Evolutionary conservation across 805 yeast species (phyloP).

Genomic region (Candida andamanensis): DNA sequence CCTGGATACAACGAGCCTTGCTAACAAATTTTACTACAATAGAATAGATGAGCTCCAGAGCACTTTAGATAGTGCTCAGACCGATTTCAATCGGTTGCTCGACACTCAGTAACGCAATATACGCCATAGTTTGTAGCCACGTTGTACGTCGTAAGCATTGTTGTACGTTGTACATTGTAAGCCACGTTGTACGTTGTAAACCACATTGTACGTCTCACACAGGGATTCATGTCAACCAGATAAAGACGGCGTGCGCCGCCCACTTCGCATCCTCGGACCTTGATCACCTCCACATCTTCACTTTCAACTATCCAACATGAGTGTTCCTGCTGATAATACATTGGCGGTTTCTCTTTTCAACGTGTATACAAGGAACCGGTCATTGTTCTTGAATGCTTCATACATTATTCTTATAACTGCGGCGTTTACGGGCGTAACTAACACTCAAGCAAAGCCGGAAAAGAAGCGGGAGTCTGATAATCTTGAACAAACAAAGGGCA

Average conservation of each 20-base stretch:
- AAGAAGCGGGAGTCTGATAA: constrained; percentile 6
- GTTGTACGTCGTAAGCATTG: too few relatives aligned
- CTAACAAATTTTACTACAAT: constrained; percentile 28
- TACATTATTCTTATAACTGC: constrained; percentile 38
- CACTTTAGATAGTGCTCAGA: constrained; percentile 19
- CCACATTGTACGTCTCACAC: background rate
- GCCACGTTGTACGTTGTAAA: too few relatives aligned
- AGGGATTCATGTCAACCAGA: background rate
- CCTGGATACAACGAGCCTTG: constrained; percentile 33
- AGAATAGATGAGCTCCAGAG: constrained; percentile 29
- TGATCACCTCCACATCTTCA: constrained; percentile 1
- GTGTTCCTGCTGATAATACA: constrained; percentile 6
- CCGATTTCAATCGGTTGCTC: constrained; percentile 15
- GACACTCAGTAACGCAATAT: too few relatives aligned
- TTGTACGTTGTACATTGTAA: too few relatives aligned
- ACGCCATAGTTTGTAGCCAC: too few relatives aligned
- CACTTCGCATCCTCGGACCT: constrained; percentile 6
- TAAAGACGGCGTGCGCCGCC: constrained; percentile 1
- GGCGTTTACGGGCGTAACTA: constrained; percentile 40
- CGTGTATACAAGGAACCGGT: constrained; percentile 36
- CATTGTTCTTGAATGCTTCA: constrained; percentile 36
- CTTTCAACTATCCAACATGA: background rate
- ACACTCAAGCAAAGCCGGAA: constrained; percentile 12
- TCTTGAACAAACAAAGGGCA: constrained; percentile 11
- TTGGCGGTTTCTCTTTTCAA: constrained; percentile 24